Conservation (phyloP, 805 yeast species). For the Yarrowia sp. region DNA sequence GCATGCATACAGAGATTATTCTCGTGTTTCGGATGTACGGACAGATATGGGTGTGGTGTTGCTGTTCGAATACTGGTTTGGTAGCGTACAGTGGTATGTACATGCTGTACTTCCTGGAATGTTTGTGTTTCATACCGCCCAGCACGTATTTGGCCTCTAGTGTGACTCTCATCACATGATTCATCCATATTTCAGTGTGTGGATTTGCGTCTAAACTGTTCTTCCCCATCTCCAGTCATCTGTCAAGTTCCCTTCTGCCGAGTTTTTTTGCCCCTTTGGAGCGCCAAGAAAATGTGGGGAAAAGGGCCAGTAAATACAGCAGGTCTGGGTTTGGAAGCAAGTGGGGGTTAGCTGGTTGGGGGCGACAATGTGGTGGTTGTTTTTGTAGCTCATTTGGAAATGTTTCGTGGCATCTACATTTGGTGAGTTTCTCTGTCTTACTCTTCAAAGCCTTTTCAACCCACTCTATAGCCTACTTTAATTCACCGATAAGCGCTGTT, state of each 20-base stretch:
- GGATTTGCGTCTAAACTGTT: slow-evolving; percentile 8
- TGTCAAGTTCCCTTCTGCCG: slow-evolving; percentile 16
- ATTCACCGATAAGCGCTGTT: slow-evolving; percentile 18
- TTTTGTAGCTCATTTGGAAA: no score
- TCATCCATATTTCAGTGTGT: not conserved
- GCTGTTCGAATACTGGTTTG: no score
- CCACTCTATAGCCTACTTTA: no score
- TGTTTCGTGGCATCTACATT: no score
- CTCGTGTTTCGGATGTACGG: slow-evolving; percentile 1
- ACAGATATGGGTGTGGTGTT: not conserved
- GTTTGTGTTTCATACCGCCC: not conserved
- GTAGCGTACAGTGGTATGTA: no score
- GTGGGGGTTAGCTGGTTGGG: not conserved
- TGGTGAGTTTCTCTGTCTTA: no score
- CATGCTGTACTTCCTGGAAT: no score
- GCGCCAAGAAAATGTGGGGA: slow-evolving; percentile 30
- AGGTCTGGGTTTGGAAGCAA: slow-evolving; percentile 30
- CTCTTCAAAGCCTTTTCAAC: no score
- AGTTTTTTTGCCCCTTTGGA: slow-evolving; percentile 21
- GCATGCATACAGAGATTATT: not conserved
- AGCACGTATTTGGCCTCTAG: not conserved
- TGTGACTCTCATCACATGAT: no score
- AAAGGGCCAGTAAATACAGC: not conserved
- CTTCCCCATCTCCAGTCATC: not conserved
- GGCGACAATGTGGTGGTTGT: not conserved